Evolutionary conservation across 305 asterid species (phyloP).

Genomic region (Solanum aculeatissimum): DNA sequence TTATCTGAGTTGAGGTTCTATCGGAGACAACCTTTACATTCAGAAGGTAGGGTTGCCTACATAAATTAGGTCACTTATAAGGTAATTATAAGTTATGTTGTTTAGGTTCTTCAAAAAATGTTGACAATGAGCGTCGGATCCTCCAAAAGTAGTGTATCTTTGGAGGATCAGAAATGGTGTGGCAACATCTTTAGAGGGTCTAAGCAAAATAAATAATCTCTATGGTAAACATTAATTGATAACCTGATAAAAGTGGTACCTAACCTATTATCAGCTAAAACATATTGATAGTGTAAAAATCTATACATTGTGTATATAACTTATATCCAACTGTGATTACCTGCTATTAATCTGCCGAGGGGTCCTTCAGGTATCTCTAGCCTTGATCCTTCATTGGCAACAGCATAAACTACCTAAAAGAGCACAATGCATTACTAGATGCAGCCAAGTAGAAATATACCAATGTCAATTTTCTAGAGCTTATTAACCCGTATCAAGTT

Average conservation of each 20-base stretch:
- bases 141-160: neutral
- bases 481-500: neutral
- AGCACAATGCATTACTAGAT: neutral
- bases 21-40: neutral
- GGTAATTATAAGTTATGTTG: neutral
- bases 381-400: conserved; percentile 74
- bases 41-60: neutral
- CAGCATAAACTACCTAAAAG: conserved; percentile 78
- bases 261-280: neutral
- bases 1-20: neutral
- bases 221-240: neutral
- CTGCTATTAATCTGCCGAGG: conserved; percentile 74
- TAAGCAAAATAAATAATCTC: neutral
- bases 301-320: neutral
- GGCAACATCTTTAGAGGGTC: neutral
- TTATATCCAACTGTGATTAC: conserved; percentile 14
- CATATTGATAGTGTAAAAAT: neutral
- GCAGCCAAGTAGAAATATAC: neutral
- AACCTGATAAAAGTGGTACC: neutral
- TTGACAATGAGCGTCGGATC: neutral
- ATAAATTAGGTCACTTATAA: neutral
- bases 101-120: neutral
- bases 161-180: neutral
- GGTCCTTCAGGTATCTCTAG: conserved; percentile 93
- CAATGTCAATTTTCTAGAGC: neutral